Percentiles rank a stretch among this genome's conserved stretches.
Conservation (phyloP, 306 rosid genomes). For the Lablab purpureus region DNA sequence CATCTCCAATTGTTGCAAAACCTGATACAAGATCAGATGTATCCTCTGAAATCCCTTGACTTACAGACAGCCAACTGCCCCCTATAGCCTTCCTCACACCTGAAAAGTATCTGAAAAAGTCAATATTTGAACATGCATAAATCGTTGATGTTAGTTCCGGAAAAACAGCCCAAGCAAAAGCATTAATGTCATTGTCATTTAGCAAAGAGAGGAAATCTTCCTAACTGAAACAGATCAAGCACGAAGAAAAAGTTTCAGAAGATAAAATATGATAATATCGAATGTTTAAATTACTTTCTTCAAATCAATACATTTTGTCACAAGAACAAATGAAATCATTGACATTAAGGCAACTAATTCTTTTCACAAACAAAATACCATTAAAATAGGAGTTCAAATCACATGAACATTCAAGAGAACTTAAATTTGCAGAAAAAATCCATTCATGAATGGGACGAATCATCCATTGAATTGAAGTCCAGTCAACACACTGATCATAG, state of each 20-base stretch:
- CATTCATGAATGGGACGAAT: slow-evolving; percentile 1
- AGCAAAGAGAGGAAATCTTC: slow-evolving; percentile 1
- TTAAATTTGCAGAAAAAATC: slow-evolving; percentile 3
- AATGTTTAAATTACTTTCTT: slow-evolving; percentile 10
- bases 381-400: slow-evolving; percentile 23
- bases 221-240: slow-evolving; percentile 10
- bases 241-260: slow-evolving; percentile 14
- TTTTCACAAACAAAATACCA: slow-evolving; percentile 25
- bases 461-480: slow-evolving; percentile 27
- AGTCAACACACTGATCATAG: background rate
- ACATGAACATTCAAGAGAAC: slow-evolving; percentile 32
- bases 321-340: slow-evolving; percentile 5
- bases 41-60: slow-evolving; percentile 96
- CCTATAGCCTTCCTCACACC: slow-evolving; percentile 86
- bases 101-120: slow-evolving; percentile 51
- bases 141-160: background rate
- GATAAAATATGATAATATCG: background rate
- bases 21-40: slow-evolving; percentile 96
- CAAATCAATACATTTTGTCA: background rate
- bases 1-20: slow-evolving; percentile 96
- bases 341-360: slow-evolving; percentile 13
- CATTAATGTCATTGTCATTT: slow-evolving; percentile 2
- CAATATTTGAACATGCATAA: slow-evolving; percentile 9
- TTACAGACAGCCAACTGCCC: slow-evolving; percentile 92
- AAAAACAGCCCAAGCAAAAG: background rate